phyloP scores from a whole-genome alignment of 2,329 filamentous ascomycete genomes.

The Gaeumannomyces tritici region DNA sequence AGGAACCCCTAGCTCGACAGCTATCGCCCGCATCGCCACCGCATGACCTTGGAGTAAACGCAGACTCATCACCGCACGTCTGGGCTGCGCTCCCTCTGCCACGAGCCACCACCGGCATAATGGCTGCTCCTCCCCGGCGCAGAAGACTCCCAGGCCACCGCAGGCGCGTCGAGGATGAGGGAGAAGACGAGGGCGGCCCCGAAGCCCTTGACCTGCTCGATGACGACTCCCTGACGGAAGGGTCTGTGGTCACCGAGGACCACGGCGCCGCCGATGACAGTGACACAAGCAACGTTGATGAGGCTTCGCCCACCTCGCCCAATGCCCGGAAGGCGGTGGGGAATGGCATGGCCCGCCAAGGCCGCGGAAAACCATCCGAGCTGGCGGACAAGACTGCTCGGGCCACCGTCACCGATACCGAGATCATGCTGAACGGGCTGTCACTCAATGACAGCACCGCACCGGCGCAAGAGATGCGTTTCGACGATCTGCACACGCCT shows the following conservation, averaged over 20 bases:
- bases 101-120: slow-evolving; percentile 7
- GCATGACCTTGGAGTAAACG: not conserved
- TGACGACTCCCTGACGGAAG: slow-evolving; percentile 58
- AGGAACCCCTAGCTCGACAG: not conserved
- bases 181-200: slow-evolving; percentile 53
- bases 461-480: slow-evolving; percentile 33
- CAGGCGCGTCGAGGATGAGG: slow-evolving; percentile 61
- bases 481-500: slow-evolving; percentile 25
- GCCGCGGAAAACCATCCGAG: slow-evolving; percentile 12
- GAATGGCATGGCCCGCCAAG: slow-evolving; percentile 29
- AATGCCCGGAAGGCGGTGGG: slow-evolving; percentile 27
- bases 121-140: slow-evolving; percentile 36
- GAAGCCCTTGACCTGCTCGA: slow-evolving; percentile 45
- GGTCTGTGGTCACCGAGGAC: slow-evolving; percentile 53
- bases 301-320: slow-evolving; percentile 40
- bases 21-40: not conserved
- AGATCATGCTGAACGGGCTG: slow-evolving; percentile 48
- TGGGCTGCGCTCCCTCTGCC: not conserved
- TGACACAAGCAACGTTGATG: slow-evolving; percentile 54
- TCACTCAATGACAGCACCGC: slow-evolving; percentile 32
- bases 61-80: not conserved
- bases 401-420: slow-evolving; percentile 39
- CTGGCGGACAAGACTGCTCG: slow-evolving; percentile 21
- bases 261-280: slow-evolving; percentile 50
- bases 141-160: slow-evolving; percentile 59